Base-by-base conservation (phyloP, 768 basidiomycete genomes). In the Plicaturopsis crispa region DNA sequence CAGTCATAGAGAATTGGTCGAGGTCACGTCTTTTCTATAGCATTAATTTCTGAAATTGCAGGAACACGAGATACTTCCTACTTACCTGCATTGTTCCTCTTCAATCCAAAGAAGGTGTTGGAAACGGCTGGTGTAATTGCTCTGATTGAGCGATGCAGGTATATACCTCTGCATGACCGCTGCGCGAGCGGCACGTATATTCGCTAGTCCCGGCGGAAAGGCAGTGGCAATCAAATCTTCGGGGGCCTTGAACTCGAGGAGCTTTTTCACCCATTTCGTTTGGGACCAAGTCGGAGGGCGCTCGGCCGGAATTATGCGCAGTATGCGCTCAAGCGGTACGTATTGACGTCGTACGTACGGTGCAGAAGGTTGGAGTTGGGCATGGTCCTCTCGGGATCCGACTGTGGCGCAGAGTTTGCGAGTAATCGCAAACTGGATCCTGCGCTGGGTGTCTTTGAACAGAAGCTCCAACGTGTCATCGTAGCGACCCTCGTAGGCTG, bases 81-180 rank as follows among this genome's bases (percentile, higher is more conserved):
- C n/a, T 47, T 65, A 71, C 66, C 62, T 50, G 65, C 64, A 30
- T 62, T 63, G 36, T 45, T 57, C 40, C 72, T 65, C 78, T 46
- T 80, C 77, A 1, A 68, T 59, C 75, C 77, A 78, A 0, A 81
- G 47, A 4, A 82, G 51, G 14, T 59, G 49, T 48, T 72, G 71
- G 57, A 75, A 79, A 35, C 63, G 58, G 0, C 63, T 54, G 1
- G 59, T 57, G 45, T 79, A 75, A 0, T 67, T 63, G 2, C 49
- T 50, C 18, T 47, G 53, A 33, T 66, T 52, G 10, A 80, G 45
- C 0, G 32, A 35, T 1, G 14, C n/a, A 0, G 78, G 76, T 7
- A 82, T 44, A 31, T 64, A 39, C 4, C 38, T 38, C 17, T 31
- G 26, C 24, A 24, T 31, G 12, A 35, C 33, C 8, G 14, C 26